A percentile compares a stretch with the other conserved stretches of the same genome.
phyloP scores from a whole-genome alignment of 129 eudicot species.

The Chrysanthemum seticuspe region DNA sequence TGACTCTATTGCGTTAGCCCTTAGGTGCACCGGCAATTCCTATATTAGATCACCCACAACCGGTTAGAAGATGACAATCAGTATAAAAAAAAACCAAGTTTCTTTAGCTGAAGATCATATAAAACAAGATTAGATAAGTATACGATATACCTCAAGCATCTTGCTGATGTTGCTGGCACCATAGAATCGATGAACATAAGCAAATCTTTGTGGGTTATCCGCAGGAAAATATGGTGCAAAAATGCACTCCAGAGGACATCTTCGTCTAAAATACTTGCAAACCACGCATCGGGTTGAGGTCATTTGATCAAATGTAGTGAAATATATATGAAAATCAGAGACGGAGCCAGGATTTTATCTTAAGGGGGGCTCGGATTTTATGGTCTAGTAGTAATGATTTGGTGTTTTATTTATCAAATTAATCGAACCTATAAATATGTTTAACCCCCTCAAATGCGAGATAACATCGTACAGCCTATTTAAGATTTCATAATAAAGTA shows the following conservation, averaged over 20 bases:
- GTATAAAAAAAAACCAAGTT: too few species aligned
- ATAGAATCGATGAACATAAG: constrained; percentile 44
- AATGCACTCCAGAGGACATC: constrained; percentile 45
- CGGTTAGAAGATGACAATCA: not conserved
- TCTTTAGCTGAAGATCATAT: not conserved
- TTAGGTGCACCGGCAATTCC: constrained; percentile 31
- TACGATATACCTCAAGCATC: constrained; percentile 39
- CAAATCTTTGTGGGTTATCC: constrained; percentile 39
- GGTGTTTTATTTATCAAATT: too few species aligned
- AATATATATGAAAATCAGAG: not conserved
- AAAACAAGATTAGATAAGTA: constrained; percentile 4
- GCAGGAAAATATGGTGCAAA: constrained; percentile 45
- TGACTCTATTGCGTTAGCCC: constrained; percentile 32
- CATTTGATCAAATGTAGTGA: constrained; percentile 12
- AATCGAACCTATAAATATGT: too few species aligned
- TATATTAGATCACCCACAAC: constrained; percentile 11
- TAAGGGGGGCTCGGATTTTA: too few species aligned
- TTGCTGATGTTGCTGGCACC: constrained; percentile 45
- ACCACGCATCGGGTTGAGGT: constrained; percentile 41
- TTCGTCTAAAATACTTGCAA: constrained; percentile 51
- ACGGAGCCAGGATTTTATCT: too few species aligned
- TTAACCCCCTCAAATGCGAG: too few species aligned
- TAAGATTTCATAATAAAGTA: too few species aligned
- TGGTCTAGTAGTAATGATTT: too few species aligned
- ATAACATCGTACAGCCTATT: too few species aligned